These are phyloP conservation scores for Penicillium sp. DNA, from an alignment of 2,329 filamentous ascomycete genomes.

Conservation along the genomic window DNA sequence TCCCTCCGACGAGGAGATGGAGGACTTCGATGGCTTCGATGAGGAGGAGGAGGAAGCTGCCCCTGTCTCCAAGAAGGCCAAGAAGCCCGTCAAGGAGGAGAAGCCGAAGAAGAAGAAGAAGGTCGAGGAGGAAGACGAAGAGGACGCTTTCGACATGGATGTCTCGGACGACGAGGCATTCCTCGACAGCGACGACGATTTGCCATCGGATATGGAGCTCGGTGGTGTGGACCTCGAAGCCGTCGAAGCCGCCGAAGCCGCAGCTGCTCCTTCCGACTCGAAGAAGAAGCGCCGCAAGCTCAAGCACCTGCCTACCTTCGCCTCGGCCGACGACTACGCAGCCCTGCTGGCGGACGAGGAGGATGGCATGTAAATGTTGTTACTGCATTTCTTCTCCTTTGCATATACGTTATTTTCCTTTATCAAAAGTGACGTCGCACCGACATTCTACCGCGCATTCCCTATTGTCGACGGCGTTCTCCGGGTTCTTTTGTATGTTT, in stretches of 20 bases:
- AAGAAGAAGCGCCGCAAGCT: slow-evolving; percentile 80
- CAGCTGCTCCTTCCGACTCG: slow-evolving; percentile 42
- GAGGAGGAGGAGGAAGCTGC: slow-evolving; percentile 37
- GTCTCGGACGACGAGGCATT: slow-evolving; percentile 49
- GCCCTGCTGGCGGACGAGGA: slow-evolving; percentile 75
- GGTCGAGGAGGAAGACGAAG: slow-evolving; percentile 50
- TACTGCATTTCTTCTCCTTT: neutral
- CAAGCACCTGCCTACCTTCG: slow-evolving; percentile 88
- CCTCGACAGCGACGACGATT: slow-evolving; percentile 56
- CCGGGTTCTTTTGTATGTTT: neutral
- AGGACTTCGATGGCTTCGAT: slow-evolving; percentile 50
- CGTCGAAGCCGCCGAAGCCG: slow-evolving; percentile 33
- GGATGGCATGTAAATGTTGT: slow-evolving; percentile 41
- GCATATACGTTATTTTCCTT: slow-evolving; percentile 4
- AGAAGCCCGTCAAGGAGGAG: slow-evolving; percentile 31
- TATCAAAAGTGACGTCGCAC: slow-evolving; percentile 4
- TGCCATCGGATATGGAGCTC: slow-evolving; percentile 53
- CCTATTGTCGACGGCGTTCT: slow-evolving; percentile 5
- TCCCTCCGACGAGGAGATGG: slow-evolving; percentile 46
- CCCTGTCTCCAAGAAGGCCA: slow-evolving; percentile 22
- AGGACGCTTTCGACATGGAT: slow-evolving; percentile 55
- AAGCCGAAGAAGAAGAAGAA: slow-evolving; percentile 14
- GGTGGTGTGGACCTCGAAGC: slow-evolving; percentile 46
- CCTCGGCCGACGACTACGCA: slow-evolving; percentile 90
- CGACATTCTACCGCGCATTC: slow-evolving; percentile 4